Evolutionary conservation across 768 basidiomycete species (phyloP), one percentile per base, ranked within the genome.

Genomic region (Termitomyces sp.): DNA sequence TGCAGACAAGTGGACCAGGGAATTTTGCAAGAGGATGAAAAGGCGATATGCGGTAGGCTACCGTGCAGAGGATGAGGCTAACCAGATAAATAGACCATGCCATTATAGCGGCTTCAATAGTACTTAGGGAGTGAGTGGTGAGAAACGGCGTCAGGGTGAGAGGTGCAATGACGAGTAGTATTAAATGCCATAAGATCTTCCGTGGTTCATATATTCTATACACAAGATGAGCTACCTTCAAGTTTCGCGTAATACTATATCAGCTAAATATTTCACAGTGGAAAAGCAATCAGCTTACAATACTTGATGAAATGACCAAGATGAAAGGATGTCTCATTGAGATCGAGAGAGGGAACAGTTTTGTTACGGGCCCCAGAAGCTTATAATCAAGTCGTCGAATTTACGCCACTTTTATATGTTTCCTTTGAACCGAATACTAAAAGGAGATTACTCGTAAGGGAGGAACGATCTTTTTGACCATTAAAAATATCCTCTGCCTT

Each of bases 1-100:
- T 76, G 66, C 68, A 68, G 3, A 74, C 54, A 1, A 70, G 16
- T 0, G 81, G 82, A 4, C 81, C 82, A 24, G 49, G 20, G 24
- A 35, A 51, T 51, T 36, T 16, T 16, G 49, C 49, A 51, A 36
- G 49, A 51, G 33, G 33, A 24, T 51, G 49, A 24, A 51, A 35
- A 10, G 33, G 35, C 8, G 32, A 51, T 9, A 36, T 9, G 18
- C 49, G 49, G 35, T 51, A 51, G 7, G 28, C 22, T 36, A 36
- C 49, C 4, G 33, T 51, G 16, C 22, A 51, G 22, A 50, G 35
- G 5, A 16, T 10, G 22, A 51, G 22, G 12, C 33, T 51, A 24
- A 20, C 6, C 22, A 51, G 2, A 36, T 36, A 35, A 13, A 36
- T 36, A 51, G 49, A 51, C 49, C 49, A 51, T 24, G 22, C 22